Evolutionary conservation across 2,329 filamentous ascomycete genomes (phyloP), one percentile per base, ranked within the genome.

Genomic region (Mycosphaerelloides madeirae): DNA sequence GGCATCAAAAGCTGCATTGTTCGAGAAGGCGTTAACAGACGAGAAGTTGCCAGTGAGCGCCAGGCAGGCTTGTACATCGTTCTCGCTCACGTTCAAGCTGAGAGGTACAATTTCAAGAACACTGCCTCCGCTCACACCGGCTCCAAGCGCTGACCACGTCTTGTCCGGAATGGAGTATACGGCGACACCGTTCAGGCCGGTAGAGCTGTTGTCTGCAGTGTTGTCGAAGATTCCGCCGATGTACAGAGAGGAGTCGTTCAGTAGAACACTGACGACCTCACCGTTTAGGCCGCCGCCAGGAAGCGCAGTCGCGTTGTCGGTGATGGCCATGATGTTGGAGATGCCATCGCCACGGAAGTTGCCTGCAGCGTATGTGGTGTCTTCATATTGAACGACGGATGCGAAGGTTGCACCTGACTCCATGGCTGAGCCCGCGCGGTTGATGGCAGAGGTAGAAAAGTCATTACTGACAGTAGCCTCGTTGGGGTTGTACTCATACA

Each of bases 191-290:
- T 78, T 81, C 22, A 98, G 70, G 6, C 81, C 84, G n/a, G 75
- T 63, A 11, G 74, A 77, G 2, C 75, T 75, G 35, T 77, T 76
- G 43, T 79, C 75, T 18, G 74, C 73, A 0, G 87, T 89, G 59
- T 84, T 81, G 41, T 82, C 85, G 66, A 98, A 98, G 42, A 81
- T 80, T 38, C 93, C 93, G 14, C 87, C 93, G 34, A 93, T 82
- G 58, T 86, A 98, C 11, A 96, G 71, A 28, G 69, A 68, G 14
- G 79, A 78, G 41, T 74, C 80, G 44, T 85, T 79, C 19, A 82
- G 68, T 48, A 85, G 78, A 71, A 95, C 79, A 11, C 81, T 76
- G 43, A 78, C 66, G n/a, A 98, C 87, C 48, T 81, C 76, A 2
- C 81, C 83, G 58, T 98, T 89, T 31, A 98, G 73, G 3, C 93